Evolutionary conservation across 148 eudicot species (phyloP).

Genomic region (Rhododendron simsii): DNA sequence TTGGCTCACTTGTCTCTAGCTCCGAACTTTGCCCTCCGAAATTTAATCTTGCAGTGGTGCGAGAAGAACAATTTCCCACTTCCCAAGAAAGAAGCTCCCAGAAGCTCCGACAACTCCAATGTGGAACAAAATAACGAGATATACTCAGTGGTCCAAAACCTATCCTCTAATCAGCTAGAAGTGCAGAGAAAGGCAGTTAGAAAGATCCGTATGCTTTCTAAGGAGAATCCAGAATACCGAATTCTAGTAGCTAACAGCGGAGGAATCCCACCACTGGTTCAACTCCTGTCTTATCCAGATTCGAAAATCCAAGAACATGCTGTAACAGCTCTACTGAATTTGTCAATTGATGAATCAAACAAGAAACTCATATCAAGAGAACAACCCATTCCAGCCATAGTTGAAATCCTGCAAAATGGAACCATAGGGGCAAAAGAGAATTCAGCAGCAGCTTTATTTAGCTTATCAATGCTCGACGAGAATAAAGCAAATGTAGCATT

Average conservation of each 20-base stretch:
- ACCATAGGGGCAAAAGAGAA: constrained; percentile 68
- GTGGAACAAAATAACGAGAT: constrained; percentile 30
- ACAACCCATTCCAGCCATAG: constrained; percentile 56
- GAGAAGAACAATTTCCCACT: constrained; percentile 54
- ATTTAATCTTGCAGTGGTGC: constrained; percentile 73
- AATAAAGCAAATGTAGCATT: constrained; percentile 59
- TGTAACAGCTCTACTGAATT: constrained; percentile 67
- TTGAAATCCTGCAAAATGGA: constrained; percentile 57
- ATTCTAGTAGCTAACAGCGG: constrained; percentile 51
- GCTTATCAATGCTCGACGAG: constrained; percentile 84
- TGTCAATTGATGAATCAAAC: constrained; percentile 68
- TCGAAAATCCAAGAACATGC: constrained; percentile 69
- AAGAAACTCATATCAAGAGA: constrained; percentile 60
- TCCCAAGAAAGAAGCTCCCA: constrained; percentile 21
- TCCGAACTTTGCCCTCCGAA: constrained; percentile 72
- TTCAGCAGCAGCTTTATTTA: constrained; percentile 78
- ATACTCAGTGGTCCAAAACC: constrained; percentile 33
- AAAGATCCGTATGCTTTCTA: constrained; percentile 62
- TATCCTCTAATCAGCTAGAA: constrained; percentile 45
- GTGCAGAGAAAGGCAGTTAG: constrained; percentile 54
- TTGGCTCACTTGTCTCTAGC: constrained; percentile 50
- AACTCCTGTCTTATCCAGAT: constrained; percentile 54
- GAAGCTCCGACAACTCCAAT: constrained; percentile 17
- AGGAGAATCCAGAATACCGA: constrained; percentile 63
- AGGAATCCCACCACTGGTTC: constrained; percentile 66